phyloP scores from a whole-genome alignment of 345 rosid species.

The Lagerstroemia speciosa region DNA sequence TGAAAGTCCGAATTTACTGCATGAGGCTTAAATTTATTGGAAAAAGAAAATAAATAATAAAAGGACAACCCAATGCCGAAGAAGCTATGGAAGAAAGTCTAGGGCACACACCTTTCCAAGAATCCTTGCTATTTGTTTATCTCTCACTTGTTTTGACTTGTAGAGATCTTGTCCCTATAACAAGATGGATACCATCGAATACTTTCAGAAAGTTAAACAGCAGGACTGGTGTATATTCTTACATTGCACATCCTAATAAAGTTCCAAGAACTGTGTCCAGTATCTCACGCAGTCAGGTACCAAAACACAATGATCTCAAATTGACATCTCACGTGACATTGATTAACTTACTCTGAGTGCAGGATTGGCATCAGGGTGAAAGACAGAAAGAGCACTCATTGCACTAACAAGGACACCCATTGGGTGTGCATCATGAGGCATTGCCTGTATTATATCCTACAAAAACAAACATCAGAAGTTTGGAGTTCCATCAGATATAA shows the following conservation, averaged over 20 bases:
- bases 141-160: conserved; percentile 76
- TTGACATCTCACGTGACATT: neutral
- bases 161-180: conserved; percentile 74
- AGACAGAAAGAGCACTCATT: conserved; percentile 93
- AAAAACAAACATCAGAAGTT: conserved; percentile 9
- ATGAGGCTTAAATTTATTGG: neutral
- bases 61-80: neutral
- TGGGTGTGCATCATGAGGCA: conserved; percentile 99
- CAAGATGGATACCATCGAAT: neutral
- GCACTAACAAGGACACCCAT: conserved; percentile 98
- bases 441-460: conserved; percentile 84
- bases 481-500: neutral
- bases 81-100: conserved; percentile 1
- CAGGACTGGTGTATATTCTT: neutral
- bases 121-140: conserved; percentile 87
- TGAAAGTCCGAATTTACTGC: neutral
- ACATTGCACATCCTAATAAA: neutral
- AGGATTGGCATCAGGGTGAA: conserved; percentile 99
- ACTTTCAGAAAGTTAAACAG: neutral
- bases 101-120: conserved; percentile 66
- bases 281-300: neutral
- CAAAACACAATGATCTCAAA: neutral
- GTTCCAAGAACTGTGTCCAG: neutral
- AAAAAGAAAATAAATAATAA: neutral
- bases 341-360: conserved; percentile 70